A percentile compares a stretch with the other conserved stretches of the same genome.
Conservation (phyloP, 2,329 filamentous ascomycete species). For the Paecilomyces sp. region DNA sequence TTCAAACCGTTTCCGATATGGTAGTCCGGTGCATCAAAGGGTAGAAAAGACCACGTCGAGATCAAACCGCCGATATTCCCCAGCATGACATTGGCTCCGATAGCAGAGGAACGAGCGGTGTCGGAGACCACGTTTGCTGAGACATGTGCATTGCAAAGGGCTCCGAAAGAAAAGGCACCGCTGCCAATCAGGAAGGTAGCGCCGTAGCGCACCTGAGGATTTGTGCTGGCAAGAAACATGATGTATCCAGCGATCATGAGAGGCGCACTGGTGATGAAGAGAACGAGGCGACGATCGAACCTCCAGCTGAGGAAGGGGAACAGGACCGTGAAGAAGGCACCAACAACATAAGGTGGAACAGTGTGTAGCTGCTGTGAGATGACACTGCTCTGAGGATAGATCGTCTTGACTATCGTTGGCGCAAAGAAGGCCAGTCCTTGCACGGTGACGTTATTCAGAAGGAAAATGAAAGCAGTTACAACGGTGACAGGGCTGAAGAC, state of each 20-base stretch:
- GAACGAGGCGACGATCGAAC: slow-evolving; percentile 52
- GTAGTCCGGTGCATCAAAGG: slow-evolving; percentile 58
- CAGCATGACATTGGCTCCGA: slow-evolving; percentile 63
- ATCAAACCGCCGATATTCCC: slow-evolving; percentile 66
- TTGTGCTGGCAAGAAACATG: slow-evolving; percentile 57
- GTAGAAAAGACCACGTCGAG: slow-evolving; percentile 59
- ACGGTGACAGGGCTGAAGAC: slow-evolving; percentile 59
- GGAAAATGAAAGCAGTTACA: slow-evolving; percentile 51
- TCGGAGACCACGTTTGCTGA: slow-evolving; percentile 66
- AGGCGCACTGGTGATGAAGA: slow-evolving; percentile 54
- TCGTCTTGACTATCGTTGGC: slow-evolving; percentile 62
- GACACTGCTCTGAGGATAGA: slow-evolving; percentile 53
- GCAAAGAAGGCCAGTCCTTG: slow-evolving; percentile 64
- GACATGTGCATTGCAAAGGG: slow-evolving; percentile 60
- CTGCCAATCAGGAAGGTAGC: slow-evolving; percentile 63
- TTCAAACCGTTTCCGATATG: slow-evolving; percentile 67
- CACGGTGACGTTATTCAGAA: slow-evolving; percentile 63
- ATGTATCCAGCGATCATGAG: slow-evolving; percentile 63
- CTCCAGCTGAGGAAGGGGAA: slow-evolving; percentile 57
- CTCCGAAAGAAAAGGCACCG: slow-evolving; percentile 57
- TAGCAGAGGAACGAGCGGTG: slow-evolving; percentile 59
- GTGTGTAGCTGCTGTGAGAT: slow-evolving; percentile 63
- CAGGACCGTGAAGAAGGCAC: slow-evolving; percentile 57
- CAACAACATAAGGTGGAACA: slow-evolving; percentile 63
- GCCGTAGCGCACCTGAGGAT: slow-evolving; percentile 54